Conservation (phyloP, 2,329 filamentous ascomycete species). For the Aureobasidium sp. region DNA sequence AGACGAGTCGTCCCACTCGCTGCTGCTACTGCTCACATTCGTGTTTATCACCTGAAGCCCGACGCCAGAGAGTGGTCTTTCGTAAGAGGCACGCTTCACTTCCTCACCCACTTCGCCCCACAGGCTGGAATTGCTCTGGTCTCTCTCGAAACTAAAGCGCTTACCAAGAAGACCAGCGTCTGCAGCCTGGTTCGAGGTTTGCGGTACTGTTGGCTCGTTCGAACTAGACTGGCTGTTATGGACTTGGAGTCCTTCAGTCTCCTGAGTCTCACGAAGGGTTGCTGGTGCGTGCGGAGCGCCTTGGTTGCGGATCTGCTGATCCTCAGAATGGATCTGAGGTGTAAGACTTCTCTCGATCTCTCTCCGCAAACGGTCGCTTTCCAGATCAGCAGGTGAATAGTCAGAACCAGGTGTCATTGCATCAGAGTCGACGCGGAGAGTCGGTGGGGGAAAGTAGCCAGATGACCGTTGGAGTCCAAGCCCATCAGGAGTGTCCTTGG, state of each 20-base stretch:
- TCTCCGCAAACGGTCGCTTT: slow-evolving; percentile 62
- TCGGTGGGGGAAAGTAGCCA: slow-evolving; percentile 28
- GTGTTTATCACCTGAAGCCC: slow-evolving; percentile 38
- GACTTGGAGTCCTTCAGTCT: neutral
- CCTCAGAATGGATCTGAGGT: slow-evolving; percentile 28
- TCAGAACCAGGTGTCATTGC: slow-evolving; percentile 1
- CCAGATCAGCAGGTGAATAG: slow-evolving; percentile 49
- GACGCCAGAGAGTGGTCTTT: slow-evolving; percentile 20
- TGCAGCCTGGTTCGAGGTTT: neutral
- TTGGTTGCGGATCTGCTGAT: slow-evolving; percentile 17
- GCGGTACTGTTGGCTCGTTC: neutral
- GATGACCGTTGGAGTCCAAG: slow-evolving; percentile 16
- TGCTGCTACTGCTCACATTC: slow-evolving; percentile 23
- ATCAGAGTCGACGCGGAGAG: neutral
- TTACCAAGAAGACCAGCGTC: slow-evolving; percentile 21
- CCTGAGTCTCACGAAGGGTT: slow-evolving; percentile 14
- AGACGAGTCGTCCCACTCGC: neutral
- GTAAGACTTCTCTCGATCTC: slow-evolving; percentile 67
- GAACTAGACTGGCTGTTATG: neutral
- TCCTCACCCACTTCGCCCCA: slow-evolving; percentile 9
- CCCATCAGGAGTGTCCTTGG: slow-evolving; percentile 34
- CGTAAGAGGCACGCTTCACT: slow-evolving; percentile 18
- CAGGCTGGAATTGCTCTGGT: slow-evolving; percentile 4
- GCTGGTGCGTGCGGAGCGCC: slow-evolving; percentile 22
- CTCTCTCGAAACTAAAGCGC: slow-evolving; percentile 31